Evolutionary conservation across 805 yeast species (phyloP).

Genomic region (Kuraishia cidri): DNA sequence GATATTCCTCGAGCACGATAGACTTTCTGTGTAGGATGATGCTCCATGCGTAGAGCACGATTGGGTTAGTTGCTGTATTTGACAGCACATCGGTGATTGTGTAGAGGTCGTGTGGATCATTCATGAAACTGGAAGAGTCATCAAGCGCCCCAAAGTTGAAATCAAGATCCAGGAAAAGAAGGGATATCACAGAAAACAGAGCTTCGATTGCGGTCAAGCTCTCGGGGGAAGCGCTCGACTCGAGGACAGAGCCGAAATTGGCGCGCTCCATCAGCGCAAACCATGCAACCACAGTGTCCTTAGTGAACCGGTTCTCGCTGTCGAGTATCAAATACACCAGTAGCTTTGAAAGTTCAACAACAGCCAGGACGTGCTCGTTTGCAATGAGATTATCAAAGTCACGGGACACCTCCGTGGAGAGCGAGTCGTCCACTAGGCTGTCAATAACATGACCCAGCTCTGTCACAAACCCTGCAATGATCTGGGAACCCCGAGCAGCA

Average conservation of each 20-base stretch:
- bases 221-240: background rate
- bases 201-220: slow-evolving; percentile 10
- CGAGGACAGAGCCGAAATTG: slow-evolving; percentile 13
- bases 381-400: background rate
- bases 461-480: no score
- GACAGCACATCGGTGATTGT: slow-evolving; percentile 30
- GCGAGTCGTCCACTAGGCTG: no score
- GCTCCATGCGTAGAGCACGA: slow-evolving; percentile 61
- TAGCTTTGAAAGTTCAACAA: slow-evolving; percentile 7
- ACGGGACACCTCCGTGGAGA: no score
- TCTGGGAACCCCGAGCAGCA: no score
- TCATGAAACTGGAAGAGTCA: slow-evolving; percentile 26
- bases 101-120: slow-evolving; percentile 27
- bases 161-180: slow-evolving; percentile 50
- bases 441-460: no score
- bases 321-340: slow-evolving; percentile 16
- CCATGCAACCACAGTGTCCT: slow-evolving; percentile 38
- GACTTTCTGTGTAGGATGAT: slow-evolving; percentile 46
- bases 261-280: slow-evolving; percentile 35
- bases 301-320: slow-evolving; percentile 12
- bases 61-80: slow-evolving; percentile 29
- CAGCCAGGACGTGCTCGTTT: slow-evolving; percentile 4
- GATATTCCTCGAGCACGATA: slow-evolving; percentile 29
- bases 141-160: slow-evolving; percentile 33
- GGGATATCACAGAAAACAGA: slow-evolving; percentile 36